Percentiles rank a stretch among this genome's conserved stretches.
These are phyloP conservation scores for Penicillium pancosmium DNA, from an alignment of 495 filamentous ascomycete species.

Conservation along the genomic window DNA sequence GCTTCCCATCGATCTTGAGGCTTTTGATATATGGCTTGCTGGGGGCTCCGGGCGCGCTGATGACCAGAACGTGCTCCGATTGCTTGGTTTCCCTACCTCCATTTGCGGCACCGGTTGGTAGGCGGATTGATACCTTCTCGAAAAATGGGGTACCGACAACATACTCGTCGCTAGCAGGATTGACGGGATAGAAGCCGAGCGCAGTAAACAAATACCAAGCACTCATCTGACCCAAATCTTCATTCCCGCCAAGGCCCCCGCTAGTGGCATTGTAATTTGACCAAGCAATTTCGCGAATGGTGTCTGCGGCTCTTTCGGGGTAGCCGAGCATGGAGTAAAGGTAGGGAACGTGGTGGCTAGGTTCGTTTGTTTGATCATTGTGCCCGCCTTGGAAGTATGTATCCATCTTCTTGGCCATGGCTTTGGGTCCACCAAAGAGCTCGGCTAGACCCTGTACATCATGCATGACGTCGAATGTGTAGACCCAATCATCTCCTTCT, in stretches of 20 bases:
- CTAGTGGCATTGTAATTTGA: conserved; percentile 33
- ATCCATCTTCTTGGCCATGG: conserved; percentile 26
- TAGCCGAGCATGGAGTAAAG: conserved; percentile 28
- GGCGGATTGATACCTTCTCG: conserved; percentile 25
- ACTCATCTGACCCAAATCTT: conserved; percentile 35
- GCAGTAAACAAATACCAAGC: conserved; percentile 34
- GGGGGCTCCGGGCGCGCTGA: conserved; percentile 24
- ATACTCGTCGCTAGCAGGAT: conserved; percentile 33
- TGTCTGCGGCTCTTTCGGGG: conserved; percentile 23
- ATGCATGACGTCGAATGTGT: conserved; percentile 35
- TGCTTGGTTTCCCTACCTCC: conserved; percentile 17
- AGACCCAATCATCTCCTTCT: conserved; percentile 34
- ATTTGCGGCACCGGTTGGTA: conserved; percentile 19
- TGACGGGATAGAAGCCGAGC: conserved; percentile 32
- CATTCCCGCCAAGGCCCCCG: conserved; percentile 30
- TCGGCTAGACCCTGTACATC: conserved; percentile 24
- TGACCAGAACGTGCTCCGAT: conserved; percentile 19
- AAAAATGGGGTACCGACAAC: conserved; percentile 30
- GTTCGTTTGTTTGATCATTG: conserved; percentile 33
- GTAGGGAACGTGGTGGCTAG: conserved; percentile 34
- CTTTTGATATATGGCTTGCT: conserved; percentile 25
- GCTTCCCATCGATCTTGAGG: conserved; percentile 23
- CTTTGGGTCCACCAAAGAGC: conserved; percentile 24
- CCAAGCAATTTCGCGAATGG: conserved; percentile 27
- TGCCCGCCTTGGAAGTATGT: conserved; percentile 30